Percentiles rank a stretch among this genome's conserved stretches.
phyloP scores from a whole-genome alignment of 208 protist species.

The Crithidia bombi region DNA sequence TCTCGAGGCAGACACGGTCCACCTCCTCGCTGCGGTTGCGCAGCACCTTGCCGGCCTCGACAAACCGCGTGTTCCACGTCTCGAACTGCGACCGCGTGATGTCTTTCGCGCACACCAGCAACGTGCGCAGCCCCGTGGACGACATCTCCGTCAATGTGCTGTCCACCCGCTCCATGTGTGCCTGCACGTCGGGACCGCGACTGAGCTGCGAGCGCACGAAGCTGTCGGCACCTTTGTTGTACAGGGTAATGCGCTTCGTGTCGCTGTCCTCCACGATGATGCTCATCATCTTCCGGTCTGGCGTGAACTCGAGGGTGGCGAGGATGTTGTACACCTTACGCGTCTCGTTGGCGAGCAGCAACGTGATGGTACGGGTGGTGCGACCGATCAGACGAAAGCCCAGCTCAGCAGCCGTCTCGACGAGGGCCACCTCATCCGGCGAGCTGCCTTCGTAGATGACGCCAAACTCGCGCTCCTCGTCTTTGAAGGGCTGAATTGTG shows the following conservation, averaged over 20 bases:
- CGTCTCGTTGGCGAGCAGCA: conserved; percentile 26
- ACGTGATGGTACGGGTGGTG: conserved; percentile 57
- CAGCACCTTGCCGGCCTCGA: conserved; percentile 61
- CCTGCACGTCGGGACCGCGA: conserved; percentile 47
- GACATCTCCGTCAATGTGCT: conserved; percentile 79
- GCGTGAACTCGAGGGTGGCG: conserved; percentile 89
- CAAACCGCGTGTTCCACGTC: conserved; percentile 65
- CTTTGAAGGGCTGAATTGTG: conserved; percentile 85
- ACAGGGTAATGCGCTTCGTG: conserved; percentile 76
- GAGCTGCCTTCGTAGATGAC: conserved; percentile 92
- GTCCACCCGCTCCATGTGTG: conserved; percentile 47
- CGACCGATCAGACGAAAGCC: conserved; percentile 76
- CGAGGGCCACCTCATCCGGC: conserved; percentile 94
- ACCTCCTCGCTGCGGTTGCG: conserved; percentile 62
- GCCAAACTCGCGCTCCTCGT: conserved; percentile 29
- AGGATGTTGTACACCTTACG: conserved; percentile 76
- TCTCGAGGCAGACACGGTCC: conserved; percentile 84
- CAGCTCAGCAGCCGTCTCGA: conserved; percentile 71
- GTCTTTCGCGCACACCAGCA: conserved; percentile 79
- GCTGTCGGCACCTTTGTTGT: conserved; percentile 92
- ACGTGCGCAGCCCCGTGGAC: conserved; percentile 81
- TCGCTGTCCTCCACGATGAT: conserved; percentile 79
- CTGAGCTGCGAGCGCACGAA: conserved; percentile 67
- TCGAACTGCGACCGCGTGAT: conserved; percentile 63
- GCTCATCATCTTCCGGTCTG: conserved; percentile 93